A percentile compares a stretch with the other conserved stretches of the same genome.
Conservation (phyloP, 768 basidiomycete species). For the Podaxis carcinomalis region DNA sequence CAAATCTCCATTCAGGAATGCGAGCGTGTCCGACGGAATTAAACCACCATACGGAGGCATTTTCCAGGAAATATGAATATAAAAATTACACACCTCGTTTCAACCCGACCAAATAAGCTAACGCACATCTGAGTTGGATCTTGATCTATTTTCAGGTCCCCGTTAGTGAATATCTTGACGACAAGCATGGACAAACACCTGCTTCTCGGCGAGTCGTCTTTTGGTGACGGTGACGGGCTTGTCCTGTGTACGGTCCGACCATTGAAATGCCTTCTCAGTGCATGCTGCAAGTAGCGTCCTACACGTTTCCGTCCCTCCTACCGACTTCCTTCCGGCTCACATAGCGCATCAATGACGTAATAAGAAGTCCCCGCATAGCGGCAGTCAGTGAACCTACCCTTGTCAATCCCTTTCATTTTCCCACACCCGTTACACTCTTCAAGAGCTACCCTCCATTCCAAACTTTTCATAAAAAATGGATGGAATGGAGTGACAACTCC, state of each 20-base stretch:
- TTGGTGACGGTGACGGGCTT: not conserved
- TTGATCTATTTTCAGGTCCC: conserved; percentile 29
- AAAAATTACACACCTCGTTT: conserved; percentile 35
- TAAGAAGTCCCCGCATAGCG: not conserved
- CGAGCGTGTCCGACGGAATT: conserved; percentile 16
- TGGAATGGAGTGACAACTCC: not conserved
- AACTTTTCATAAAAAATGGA: not conserved
- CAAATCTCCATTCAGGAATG: conserved; percentile 13
- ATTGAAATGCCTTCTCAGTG: not conserved
- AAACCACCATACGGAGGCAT: conserved; percentile 25
- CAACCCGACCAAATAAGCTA: conserved; percentile 34
- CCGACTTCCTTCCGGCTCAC: conserved; percentile 1
- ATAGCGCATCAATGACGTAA: conserved; percentile 19
- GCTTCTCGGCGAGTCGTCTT: not conserved
- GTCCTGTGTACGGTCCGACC: not conserved
- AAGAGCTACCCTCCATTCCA: not conserved
- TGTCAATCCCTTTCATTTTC: not conserved
- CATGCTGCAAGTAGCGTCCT: not conserved
- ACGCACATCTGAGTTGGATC: conserved; percentile 19
- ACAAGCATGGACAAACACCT: conserved; percentile 3
- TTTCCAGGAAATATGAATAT: conserved; percentile 20
- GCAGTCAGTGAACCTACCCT: not conserved
- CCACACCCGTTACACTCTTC: not conserved
- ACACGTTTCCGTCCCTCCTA: not conserved
- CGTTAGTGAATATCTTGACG: conserved; percentile 17